Percentiles rank a stretch among this genome's conserved stretches.
Conservation (phyloP, 352 stramenopile species). For the Globisporangium orthogonon region DNA sequence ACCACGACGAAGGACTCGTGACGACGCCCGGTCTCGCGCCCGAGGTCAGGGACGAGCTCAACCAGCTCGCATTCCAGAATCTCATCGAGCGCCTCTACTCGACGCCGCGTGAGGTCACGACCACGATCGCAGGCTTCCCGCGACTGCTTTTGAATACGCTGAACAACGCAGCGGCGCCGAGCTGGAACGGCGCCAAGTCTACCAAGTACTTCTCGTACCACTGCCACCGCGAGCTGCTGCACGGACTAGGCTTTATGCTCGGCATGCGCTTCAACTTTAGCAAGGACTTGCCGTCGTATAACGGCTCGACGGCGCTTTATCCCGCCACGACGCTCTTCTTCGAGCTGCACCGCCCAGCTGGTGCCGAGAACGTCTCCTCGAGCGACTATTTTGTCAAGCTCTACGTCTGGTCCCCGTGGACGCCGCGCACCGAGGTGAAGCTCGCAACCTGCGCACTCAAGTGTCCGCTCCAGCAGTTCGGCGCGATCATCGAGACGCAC, state of each 20-base stretch:
- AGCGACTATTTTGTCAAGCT: conserved; percentile 48
- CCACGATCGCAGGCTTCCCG: conserved; percentile 60
- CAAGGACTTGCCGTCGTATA: conserved; percentile 43
- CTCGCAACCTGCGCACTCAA: conserved; percentile 51
- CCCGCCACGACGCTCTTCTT: conserved; percentile 73
- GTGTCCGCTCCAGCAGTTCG: conserved; percentile 54
- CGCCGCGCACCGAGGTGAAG: conserved; percentile 38
- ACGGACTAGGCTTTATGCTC: conserved; percentile 73
- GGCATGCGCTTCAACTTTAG: conserved; percentile 74
- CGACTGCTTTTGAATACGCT: conserved; percentile 59
- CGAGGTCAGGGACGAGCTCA: conserved; percentile 40
- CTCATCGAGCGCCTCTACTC: conserved; percentile 71
- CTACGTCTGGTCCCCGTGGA: conserved; percentile 69
- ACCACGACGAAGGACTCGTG: conserved; percentile 49
- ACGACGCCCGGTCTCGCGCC: conserved; percentile 36
- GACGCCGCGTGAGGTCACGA: conserved; percentile 56
- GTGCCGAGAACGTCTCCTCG: background rate
- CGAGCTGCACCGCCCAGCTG: conserved; percentile 44
- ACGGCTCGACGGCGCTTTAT: conserved; percentile 60
- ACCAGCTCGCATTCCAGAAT: conserved; percentile 59
- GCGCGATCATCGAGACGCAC: conserved; percentile 43
- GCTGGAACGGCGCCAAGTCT: conserved; percentile 18
- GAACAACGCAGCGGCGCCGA: conserved; percentile 28
- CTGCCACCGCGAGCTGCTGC: conserved; percentile 72
- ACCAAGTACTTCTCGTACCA: conserved; percentile 80